Conservation (phyloP, 495 filamentous ascomycete species). For the Evernia prunastri region DNA sequence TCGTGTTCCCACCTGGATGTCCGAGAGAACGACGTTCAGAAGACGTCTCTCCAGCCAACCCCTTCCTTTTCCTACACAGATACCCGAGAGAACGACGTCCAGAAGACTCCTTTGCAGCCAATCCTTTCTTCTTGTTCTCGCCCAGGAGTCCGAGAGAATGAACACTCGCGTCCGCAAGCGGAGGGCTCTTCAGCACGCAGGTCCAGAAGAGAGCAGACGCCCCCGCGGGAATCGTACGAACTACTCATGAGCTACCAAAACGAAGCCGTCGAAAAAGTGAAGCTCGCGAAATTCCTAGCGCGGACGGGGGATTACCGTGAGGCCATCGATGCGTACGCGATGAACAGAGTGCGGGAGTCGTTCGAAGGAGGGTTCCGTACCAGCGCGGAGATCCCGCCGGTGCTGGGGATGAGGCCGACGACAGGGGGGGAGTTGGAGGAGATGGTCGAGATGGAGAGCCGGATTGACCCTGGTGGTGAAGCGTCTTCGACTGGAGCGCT, state of each 20-base stretch:
- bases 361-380: background rate
- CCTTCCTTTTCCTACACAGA: too few relatives aligned
- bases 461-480: background rate
- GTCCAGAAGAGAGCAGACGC: background rate
- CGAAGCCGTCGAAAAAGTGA: background rate
- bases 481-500: background rate
- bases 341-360: background rate
- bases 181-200: background rate
- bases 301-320: background rate
- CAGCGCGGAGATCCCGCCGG: background rate
- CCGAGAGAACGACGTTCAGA: too few relatives aligned
- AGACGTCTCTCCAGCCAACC: too few relatives aligned
- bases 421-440: background rate
- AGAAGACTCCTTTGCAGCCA: background rate
- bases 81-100: too few relatives aligned
- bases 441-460: background rate
- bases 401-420: background rate
- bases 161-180: background rate
- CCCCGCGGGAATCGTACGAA: background rate
- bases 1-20: too few relatives aligned
- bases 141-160: background rate
- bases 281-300: background rate
- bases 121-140: rapidly evolving
- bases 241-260: background rate
- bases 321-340: background rate